These are phyloP conservation scores for Globisporangium uncinulatum DNA, from an alignment of 352 stramenopile genomes.

Conservation along the genomic window DNA sequence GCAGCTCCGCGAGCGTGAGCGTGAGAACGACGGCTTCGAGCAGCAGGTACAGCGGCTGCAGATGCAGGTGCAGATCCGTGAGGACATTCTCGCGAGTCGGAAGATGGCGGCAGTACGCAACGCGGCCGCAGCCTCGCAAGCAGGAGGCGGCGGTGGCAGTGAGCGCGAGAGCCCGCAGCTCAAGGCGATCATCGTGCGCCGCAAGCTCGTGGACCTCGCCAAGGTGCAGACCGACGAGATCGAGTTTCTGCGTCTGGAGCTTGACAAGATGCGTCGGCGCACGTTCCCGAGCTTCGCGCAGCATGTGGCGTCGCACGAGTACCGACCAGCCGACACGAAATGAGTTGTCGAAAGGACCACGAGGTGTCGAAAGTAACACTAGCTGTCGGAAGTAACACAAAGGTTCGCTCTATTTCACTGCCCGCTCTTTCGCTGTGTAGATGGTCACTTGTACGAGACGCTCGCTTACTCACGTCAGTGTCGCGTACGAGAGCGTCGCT, in stretches of 20 bases:
- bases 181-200: conserved; percentile 84
- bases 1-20: conserved; percentile 59
- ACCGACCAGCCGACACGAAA: conserved; percentile 20
- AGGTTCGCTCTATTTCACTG: not conserved
- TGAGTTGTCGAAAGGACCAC: conserved; percentile 6
- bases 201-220: conserved; percentile 87
- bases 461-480: conserved; percentile 21
- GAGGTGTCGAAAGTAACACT: not conserved
- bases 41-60: conserved; percentile 73
- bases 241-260: conserved; percentile 81
- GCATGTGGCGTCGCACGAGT: conserved; percentile 25
- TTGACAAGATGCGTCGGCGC: conserved; percentile 86
- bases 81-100: conserved; percentile 80
- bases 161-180: conserved; percentile 38
- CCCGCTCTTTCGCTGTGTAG: not conserved
- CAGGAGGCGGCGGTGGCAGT: not conserved
- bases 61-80: conserved; percentile 81
- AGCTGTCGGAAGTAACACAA: not conserved
- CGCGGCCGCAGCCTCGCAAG: not conserved
- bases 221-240: conserved; percentile 90
- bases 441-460: not conserved
- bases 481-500: conserved; percentile 10
- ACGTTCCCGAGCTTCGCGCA: conserved; percentile 92
- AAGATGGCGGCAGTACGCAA: conserved; percentile 43
- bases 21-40: conserved; percentile 80